Evolutionary conservation across 2,329 filamentous ascomycete genomes (phyloP).

Genomic region (Cordyceps tenuipes): DNA sequence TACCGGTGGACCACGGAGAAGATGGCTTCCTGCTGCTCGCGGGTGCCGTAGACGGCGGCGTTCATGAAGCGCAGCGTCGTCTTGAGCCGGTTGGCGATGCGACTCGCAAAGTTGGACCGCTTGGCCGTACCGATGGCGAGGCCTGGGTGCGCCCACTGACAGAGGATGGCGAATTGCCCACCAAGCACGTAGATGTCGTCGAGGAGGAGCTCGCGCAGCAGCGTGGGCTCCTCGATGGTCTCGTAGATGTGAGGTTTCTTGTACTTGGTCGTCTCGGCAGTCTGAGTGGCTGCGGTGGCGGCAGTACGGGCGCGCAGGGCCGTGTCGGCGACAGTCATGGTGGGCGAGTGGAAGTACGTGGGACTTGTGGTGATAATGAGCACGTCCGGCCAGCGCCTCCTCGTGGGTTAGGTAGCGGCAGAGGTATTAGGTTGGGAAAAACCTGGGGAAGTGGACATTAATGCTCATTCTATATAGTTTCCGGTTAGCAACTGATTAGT

Average conservation of each 20-base stretch:
- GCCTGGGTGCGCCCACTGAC: conserved; percentile 32
- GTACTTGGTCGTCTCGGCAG: neutral
- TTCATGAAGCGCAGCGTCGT: conserved; percentile 32
- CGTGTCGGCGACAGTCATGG: neutral
- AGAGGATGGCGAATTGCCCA: conserved; percentile 25
- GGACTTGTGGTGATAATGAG: neutral
- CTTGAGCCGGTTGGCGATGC: conserved; percentile 27
- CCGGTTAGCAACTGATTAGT: neutral
- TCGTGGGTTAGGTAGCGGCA: neutral
- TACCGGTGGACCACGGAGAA: conserved; percentile 28
- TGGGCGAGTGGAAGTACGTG: neutral
- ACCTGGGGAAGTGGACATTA: neutral
- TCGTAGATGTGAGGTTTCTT: conserved; percentile 15
- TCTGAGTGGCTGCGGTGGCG: neutral
- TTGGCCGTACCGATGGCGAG: conserved; percentile 28
- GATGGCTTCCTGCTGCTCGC: conserved; percentile 25
- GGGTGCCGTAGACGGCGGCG: conserved; percentile 28
- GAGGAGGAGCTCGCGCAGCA: conserved; percentile 12
- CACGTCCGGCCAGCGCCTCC: neutral
- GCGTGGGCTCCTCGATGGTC: conserved; percentile 17
- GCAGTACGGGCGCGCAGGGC: neutral
- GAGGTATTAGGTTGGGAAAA: neutral
- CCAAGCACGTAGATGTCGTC: conserved; percentile 18
- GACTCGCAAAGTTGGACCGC: conserved; percentile 30
- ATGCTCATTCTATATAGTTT: neutral